Percentiles rank a stretch among this genome's conserved stretches.
Conservation (phyloP, 805 yeast species). For the Yamadazyma insecticola region DNA sequence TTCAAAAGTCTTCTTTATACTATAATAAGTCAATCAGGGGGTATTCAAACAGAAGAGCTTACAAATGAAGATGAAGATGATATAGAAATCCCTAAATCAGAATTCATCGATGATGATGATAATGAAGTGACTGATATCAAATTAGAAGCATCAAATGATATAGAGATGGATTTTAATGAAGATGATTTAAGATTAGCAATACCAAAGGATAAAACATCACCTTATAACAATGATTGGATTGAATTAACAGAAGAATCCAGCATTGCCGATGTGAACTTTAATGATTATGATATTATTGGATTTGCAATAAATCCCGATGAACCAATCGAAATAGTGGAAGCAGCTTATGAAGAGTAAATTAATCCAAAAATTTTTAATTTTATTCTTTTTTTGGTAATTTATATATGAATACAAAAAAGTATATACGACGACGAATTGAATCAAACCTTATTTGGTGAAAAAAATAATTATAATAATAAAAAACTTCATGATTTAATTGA, state of each 20-base stretch:
- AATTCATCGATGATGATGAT: slow-evolving; percentile 23
- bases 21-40: slow-evolving; percentile 47
- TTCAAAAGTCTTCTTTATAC: slow-evolving; percentile 23
- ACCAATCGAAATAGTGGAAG: slow-evolving; percentile 28
- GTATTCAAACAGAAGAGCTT: slow-evolving; percentile 29
- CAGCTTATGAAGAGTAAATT: slow-evolving; percentile 35
- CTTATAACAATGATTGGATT: slow-evolving; percentile 34
- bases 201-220: slow-evolving; percentile 34
- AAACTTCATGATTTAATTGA: too few relatives aligned
- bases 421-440: too few relatives aligned
- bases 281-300: slow-evolving; percentile 39
- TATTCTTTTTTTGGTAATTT: too few relatives aligned
- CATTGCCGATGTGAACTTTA: slow-evolving; percentile 26
- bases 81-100: slow-evolving; percentile 38
- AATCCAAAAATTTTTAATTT: too few relatives aligned
- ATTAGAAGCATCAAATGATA: slow-evolving; percentile 6
- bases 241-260: slow-evolving; percentile 23
- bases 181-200: slow-evolving; percentile 34
- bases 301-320: slow-evolving; percentile 39
- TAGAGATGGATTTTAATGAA: slow-evolving; percentile 9
- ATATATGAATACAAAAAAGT: too few relatives aligned
- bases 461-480: too few relatives aligned
- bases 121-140: slow-evolving; percentile 11
- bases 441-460: too few relatives aligned
- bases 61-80: slow-evolving; percentile 23